Evolutionary conservation across 2,329 filamentous ascomycete genomes (phyloP), one percentile per base, ranked within the genome.

Genomic region (Canariomyces notabilis): DNA sequence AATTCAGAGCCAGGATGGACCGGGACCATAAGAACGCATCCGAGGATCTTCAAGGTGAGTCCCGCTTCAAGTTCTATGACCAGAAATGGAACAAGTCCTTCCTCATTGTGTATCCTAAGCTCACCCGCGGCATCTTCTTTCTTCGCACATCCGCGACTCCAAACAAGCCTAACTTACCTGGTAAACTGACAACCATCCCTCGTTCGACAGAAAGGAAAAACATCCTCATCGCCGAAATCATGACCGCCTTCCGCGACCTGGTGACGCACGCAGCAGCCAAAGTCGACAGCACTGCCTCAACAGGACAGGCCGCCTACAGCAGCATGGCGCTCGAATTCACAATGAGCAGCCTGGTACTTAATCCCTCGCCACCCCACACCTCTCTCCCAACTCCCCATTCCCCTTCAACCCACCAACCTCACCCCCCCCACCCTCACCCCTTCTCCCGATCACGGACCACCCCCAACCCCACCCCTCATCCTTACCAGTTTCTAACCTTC

Each of bases 241-340:
- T 76, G 23, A 63, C 64, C 6, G 67, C 67, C 42, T 75, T 72
- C 53, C 63, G 66, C 46, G 68, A 69, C 46, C 61, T 76, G 26
- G 58, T 75, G n/a, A 51, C 57, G 19, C 62, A 62, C 11, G 65
- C 64, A 31, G 65, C 67, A 8, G 61, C 60, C 29, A 60, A 61
- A 7, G 59, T 71, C 19, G 54, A 61, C 46, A 57, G 57, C 22
- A 57, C 56, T 12, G 63, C 62, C 31, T 61, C 61, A 11, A 56
- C 65, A 11, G 68, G 68, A 51, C 61, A 65, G 20, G 67, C 69
- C 1, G 61, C 62, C 1, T 63, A 67, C 44, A 69, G 67, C 58
- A 61, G 59, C 37, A 61, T 71, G 63, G 62, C 59, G 5, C 68
- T 72, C 58, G 62, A 69, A 37, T 64, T 64, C 4, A 64, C 67